A percentile compares a stretch with the other conserved stretches of the same genome.
Evolutionary conservation across 148 eudicot species (phyloP).

Genomic region (Rhododendron vialii): DNA sequence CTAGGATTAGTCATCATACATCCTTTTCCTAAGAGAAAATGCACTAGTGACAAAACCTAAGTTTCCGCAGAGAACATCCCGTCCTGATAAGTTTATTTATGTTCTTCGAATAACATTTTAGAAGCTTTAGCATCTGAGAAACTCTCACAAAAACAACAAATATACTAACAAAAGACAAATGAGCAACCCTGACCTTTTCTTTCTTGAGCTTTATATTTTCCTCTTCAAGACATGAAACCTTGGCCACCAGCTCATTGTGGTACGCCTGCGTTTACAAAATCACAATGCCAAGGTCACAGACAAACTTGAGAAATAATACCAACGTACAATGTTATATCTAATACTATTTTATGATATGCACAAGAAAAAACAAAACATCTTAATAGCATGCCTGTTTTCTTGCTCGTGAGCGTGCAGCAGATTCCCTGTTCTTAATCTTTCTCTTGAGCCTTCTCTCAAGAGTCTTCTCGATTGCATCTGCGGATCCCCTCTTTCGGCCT

Average conservation of each 20-base stretch:
- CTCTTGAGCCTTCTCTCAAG: conserved; percentile 64
- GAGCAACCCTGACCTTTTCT: conserved; percentile 52
- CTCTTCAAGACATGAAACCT: conserved; percentile 71
- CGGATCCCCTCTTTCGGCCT: conserved; percentile 29
- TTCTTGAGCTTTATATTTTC: conserved; percentile 65
- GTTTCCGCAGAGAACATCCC: neutral
- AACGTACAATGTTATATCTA: neutral
- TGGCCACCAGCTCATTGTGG: conserved; percentile 70
- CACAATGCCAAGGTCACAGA: neutral
- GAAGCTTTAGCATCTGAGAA: no score
- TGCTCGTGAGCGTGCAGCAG: conserved; percentile 91
- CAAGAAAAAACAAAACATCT: neutral
- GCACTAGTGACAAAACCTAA: neutral
- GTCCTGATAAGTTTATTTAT: neutral
- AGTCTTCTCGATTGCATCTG: conserved; percentile 35
- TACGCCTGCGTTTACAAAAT: conserved; percentile 49
- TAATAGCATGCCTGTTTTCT: conserved; percentile 55
- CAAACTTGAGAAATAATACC: neutral
- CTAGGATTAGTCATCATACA: neutral
- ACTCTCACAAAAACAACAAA: no score
- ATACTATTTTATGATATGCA: neutral
- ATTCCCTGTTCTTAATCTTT: conserved; percentile 81
- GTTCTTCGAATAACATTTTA: neutral
- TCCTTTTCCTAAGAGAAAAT: neutral
- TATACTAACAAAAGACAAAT: neutral